Base-by-base conservation (phyloP, 108 stramenopile species). In the Nitzschia sp. region DNA sequence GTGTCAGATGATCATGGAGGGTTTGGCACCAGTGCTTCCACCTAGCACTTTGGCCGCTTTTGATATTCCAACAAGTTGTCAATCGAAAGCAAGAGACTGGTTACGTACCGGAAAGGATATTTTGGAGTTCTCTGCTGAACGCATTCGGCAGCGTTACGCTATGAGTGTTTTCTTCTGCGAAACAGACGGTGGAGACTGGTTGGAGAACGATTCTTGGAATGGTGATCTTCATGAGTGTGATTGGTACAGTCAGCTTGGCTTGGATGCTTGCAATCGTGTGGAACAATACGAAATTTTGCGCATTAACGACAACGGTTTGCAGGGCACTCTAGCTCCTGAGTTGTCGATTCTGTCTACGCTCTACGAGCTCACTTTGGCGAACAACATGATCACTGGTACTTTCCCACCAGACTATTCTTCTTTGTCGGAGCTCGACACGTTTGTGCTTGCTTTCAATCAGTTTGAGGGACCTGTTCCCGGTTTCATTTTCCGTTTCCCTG, bases 221-320 rank as follows among this genome's bases (percentile, higher is more conserved):
- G 74, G 73, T 17, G 80, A 81, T 65, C 59, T 76, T n/a, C 80
- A 81, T 42, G 80, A 81, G 44, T 81, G 80, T 43, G 80, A 81
- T 57, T 81, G 80, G 80, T 76, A 76, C 62, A 74, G 67, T 34
- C 55, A 42, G 39, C 62, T 81, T 54, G 80, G 75, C 51, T 65
- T 81, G 37, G 80, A 81, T 59, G 69, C 75, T n/a, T 81, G 80
- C 42, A 75, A 75, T 41, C 70, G 72, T 12, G 43, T 51, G 8
- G 80, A 81, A 54, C 75, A 81, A 57, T 63, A 72, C 51, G 75
- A 76, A 22, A 73, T 81, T 46, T 39, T 81, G 6, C 70, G 80
- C 41, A 71, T 76, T 22, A 48, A 70, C 40, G 80, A 71, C 37
- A 77, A 82, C 20, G 75, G 77, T 44, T 62, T 82, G 63, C 67